Percentiles rank a stretch among this genome's conserved stretches.
These are phyloP conservation scores for Haplographium delicatum DNA, from an alignment of 495 filamentous ascomycete species.

Conservation along the genomic window DNA sequence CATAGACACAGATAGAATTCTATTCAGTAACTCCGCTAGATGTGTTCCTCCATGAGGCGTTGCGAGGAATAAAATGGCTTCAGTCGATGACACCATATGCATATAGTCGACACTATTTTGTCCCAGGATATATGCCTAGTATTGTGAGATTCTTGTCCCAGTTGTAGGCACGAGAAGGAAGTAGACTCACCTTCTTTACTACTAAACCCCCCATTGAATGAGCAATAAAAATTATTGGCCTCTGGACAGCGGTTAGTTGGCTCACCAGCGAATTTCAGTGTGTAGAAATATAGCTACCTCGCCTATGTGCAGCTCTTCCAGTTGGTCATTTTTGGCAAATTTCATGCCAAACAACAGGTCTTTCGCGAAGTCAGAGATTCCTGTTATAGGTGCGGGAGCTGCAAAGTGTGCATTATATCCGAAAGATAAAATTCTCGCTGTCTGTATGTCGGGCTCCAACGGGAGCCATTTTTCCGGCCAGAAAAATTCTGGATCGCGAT, in stretches of 20 bases:
- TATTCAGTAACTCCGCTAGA: background rate
- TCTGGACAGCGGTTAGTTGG: no score
- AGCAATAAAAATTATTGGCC: background rate
- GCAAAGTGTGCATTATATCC: conserved; percentile 30
- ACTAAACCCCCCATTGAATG: background rate
- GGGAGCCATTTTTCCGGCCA: conserved; percentile 33
- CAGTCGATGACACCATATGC: background rate
- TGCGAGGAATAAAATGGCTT: background rate
- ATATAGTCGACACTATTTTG: background rate
- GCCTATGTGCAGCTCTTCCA: conserved; percentile 2
- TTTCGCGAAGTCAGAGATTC: conserved; percentile 34
- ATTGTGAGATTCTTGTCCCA: no score
- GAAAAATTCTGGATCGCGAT: conserved; percentile 26
- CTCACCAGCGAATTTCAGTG: no score
- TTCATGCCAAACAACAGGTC: conserved; percentile 32
- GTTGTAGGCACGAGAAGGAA: no score
- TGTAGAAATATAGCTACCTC: background rate
- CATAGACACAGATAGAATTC: background rate
- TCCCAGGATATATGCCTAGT: background rate
- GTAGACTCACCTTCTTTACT: no score
- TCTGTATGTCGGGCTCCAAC: conserved; percentile 25
- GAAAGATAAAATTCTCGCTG: conserved; percentile 30
- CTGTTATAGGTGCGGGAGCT: conserved; percentile 11
- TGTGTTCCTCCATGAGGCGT: background rate
- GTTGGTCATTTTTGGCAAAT: conserved; percentile 27